These are phyloP conservation scores for Penicillium waksmanii DNA, from an alignment of 495 filamentous ascomycete species.

Conservation along the genomic window DNA sequence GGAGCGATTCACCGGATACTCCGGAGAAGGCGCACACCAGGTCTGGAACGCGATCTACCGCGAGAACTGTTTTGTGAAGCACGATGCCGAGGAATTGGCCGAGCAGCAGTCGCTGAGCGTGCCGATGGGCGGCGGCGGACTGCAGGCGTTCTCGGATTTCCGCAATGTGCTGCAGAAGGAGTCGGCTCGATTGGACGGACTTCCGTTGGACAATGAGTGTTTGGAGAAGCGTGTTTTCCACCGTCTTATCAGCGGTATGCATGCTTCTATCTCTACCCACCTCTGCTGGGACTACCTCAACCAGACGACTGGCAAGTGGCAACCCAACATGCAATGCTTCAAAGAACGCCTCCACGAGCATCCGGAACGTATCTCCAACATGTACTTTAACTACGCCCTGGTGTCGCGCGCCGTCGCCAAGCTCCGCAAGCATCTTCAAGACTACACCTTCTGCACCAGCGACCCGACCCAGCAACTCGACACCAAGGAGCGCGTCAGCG, in stretches of 20 bases:
- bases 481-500: constrained; percentile 78
- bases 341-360: constrained; percentile 76
- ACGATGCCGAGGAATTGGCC: constrained; percentile 43
- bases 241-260: constrained; percentile 93
- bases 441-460: constrained; percentile 91
- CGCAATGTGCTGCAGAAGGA: constrained; percentile 77
- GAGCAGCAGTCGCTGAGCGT: constrained; percentile 34
- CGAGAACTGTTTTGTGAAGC: constrained; percentile 93
- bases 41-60: constrained; percentile 97
- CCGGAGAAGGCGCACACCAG: constrained; percentile 77
- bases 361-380: constrained; percentile 91
- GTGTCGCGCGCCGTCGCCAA: constrained; percentile 89
- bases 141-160: constrained; percentile 81
- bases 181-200: constrained; percentile 63
- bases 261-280: constrained; percentile 93
- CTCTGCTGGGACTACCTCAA: constrained; percentile 97
- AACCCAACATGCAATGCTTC: constrained; percentile 90
- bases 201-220: constrained; percentile 86
- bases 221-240: constrained; percentile 98
- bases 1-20: constrained; percentile 93
- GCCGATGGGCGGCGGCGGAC: constrained; percentile 35
- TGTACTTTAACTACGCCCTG: constrained; percentile 98
- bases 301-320: constrained; percentile 92
- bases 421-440: constrained; percentile 77
- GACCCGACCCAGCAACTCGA: constrained; percentile 75